phyloP scores from a whole-genome alignment of 1,284 basidiomycete genomes.

The Fomitopsis schrenkii region DNA sequence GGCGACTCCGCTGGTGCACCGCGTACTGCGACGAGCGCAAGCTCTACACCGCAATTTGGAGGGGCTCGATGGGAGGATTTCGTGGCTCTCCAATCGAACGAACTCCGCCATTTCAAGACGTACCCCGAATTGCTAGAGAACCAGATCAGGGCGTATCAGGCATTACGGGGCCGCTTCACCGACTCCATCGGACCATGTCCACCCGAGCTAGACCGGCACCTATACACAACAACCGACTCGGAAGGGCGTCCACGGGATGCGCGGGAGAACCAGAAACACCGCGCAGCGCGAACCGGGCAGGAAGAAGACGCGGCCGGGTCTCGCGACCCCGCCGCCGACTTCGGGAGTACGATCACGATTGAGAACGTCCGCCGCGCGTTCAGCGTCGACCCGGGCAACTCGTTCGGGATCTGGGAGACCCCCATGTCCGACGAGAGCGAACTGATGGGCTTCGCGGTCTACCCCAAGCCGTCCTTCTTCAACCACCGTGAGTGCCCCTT shows the following conservation, averaged over 20 bases:
- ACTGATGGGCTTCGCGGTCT: conserved; percentile 63
- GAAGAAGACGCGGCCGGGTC: background rate
- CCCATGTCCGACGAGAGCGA: conserved; percentile 43
- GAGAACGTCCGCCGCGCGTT: conserved; percentile 45
- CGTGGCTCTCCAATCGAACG: conserved; percentile 24
- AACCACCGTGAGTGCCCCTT: conserved; percentile 50
- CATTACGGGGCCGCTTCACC: conserved; percentile 20
- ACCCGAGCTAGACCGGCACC: background rate
- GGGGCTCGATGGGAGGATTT: conserved; percentile 20
- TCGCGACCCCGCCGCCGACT: conserved; percentile 13
- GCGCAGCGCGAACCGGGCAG: background rate
- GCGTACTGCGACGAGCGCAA: background rate
- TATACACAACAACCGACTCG: background rate
- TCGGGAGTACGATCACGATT: conserved; percentile 37
- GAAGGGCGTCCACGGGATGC: background rate
- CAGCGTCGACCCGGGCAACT: conserved; percentile 59
- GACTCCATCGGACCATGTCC: too few species aligned
- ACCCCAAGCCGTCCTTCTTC: conserved; percentile 57
- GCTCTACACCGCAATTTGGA: background rate
- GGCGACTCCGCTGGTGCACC: background rate
- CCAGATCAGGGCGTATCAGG: conserved; percentile 26
- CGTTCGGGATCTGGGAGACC: conserved; percentile 63
- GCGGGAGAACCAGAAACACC: background rate
- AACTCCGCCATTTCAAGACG: conserved; percentile 19
- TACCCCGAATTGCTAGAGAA: conserved; percentile 27